phyloP scores from a whole-genome alignment of 2,329 filamentous ascomycete genomes.

The Fusarium compactum region DNA sequence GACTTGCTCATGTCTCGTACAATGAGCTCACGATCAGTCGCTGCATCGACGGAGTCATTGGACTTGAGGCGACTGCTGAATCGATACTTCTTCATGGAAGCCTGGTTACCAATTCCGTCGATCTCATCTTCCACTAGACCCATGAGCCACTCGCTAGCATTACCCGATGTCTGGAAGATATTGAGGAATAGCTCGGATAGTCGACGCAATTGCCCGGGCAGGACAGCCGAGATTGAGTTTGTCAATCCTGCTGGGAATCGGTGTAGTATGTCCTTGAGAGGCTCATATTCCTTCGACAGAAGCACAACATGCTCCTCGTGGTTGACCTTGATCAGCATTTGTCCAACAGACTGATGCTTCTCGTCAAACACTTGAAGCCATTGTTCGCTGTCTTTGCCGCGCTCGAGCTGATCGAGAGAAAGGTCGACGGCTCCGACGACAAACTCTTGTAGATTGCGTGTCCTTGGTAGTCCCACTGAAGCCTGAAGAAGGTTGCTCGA shows the following conservation, averaged over 20 bases:
- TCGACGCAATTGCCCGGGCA: constrained; percentile 82
- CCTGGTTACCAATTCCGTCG: constrained; percentile 88
- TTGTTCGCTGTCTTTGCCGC: constrained; percentile 82
- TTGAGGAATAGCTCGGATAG: constrained; percentile 89
- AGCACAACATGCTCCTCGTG: constrained; percentile 92
- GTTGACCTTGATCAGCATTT: constrained; percentile 84
- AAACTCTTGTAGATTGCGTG: constrained; percentile 61
- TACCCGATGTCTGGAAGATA: constrained; percentile 93
- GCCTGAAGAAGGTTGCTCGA: constrained; percentile 51
- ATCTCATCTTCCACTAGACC: constrained; percentile 96
- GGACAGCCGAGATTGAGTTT: constrained; percentile 81
- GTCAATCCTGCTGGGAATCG: constrained; percentile 87
- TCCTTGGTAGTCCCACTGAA: constrained; percentile 51
- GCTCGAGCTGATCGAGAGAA: constrained; percentile 80
- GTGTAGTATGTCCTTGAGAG: constrained; percentile 85
- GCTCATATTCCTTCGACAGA: constrained; percentile 85
- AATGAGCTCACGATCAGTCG: constrained; percentile 75
- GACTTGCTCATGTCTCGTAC: constrained; percentile 84
- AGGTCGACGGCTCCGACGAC: constrained; percentile 83
- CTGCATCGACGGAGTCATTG: constrained; percentile 73
- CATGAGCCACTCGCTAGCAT: constrained; percentile 89
- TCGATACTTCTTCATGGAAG: constrained; percentile 77
- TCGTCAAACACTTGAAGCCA: constrained; percentile 89
- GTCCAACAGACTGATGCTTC: constrained; percentile 80
- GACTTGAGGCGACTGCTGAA: constrained; percentile 79